A percentile compares a stretch with the other conserved stretches of the same genome.
These are phyloP conservation scores for Nadsonia fulvescens DNA, from an alignment of 805 yeast genomes.

Conservation along the genomic window DNA sequence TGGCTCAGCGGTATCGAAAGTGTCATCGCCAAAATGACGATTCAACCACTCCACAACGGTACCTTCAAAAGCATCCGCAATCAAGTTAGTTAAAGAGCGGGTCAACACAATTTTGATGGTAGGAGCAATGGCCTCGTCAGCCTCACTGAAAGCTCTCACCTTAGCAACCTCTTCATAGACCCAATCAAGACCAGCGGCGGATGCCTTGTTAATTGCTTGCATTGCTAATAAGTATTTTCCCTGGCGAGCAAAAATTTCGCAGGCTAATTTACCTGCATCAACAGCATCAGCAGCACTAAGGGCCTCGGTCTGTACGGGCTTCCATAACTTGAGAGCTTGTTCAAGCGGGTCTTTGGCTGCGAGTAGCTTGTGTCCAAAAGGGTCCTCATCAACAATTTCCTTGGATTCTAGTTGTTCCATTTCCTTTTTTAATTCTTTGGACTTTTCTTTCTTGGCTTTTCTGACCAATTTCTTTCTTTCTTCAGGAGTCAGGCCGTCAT, in stretches of 20 bases:
- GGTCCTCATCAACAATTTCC: slow-evolving; percentile 21
- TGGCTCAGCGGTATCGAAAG: no score
- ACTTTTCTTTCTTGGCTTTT: slow-evolving; percentile 27
- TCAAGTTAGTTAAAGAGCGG: no score
- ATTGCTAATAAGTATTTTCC: slow-evolving; percentile 34
- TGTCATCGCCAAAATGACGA: no score
- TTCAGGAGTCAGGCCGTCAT: slow-evolving; percentile 14
- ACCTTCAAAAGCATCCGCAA: no score
- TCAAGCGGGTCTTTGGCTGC: slow-evolving; percentile 24
- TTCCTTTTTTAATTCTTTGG: slow-evolving; percentile 27
- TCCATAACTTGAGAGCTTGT: slow-evolving; percentile 23
- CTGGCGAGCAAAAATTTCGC: slow-evolving; percentile 25
- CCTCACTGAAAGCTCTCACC: no score
- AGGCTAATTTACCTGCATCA: slow-evolving; percentile 28
- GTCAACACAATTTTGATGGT: no score
- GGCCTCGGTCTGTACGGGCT: slow-evolving; percentile 15
- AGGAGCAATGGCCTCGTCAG: no score
- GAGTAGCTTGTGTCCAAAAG: slow-evolving; percentile 27
- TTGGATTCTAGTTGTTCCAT: slow-evolving; percentile 14
- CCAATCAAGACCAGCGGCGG: no score
- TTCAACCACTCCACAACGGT: no score
- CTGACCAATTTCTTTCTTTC: slow-evolving; percentile 17
- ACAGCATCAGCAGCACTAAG: slow-evolving; percentile 14
- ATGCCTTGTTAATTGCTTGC: slow-evolving; percentile 29
- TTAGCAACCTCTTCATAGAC: no score